Evolutionary conservation across 345 rosid species (phyloP).

Genomic region (Mallotus nudiflorus): DNA sequence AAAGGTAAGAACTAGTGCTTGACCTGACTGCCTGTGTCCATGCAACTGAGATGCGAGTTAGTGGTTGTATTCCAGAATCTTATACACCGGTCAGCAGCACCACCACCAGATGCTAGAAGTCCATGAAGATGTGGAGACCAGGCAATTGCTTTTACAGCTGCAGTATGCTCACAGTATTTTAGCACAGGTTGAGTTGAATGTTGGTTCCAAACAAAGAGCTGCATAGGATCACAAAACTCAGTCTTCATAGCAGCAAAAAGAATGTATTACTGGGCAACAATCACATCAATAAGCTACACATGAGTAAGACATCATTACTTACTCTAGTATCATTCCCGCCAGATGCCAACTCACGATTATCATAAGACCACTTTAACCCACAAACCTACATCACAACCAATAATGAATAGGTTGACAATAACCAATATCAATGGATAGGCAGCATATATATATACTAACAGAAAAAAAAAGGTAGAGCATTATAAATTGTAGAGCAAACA

Average conservation of each 20-base stretch:
- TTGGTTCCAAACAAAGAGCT: slow-evolving; percentile 99
- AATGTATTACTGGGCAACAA: background rate
- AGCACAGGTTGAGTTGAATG: slow-evolving; percentile 88
- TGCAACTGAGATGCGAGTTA: slow-evolving; percentile 78
- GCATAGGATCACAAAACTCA: slow-evolving; percentile 32
- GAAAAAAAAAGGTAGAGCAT: background rate
- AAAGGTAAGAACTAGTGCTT: background rate
- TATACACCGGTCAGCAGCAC: slow-evolving; percentile 94
- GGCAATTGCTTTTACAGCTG: slow-evolving; percentile 99
- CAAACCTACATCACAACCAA: slow-evolving; percentile 58
- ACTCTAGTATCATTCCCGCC: slow-evolving; percentile 98
- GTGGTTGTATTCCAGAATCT: slow-evolving; percentile 99
- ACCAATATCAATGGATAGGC: slow-evolving; percentile 3
- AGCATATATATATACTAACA: slow-evolving; percentile 1
- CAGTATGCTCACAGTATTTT: slow-evolving; percentile 90
- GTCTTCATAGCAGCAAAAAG: background rate
- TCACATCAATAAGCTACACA: slow-evolving; percentile 1
- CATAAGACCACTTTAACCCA: slow-evolving; percentile 97
- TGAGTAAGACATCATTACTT: slow-evolving; percentile 19
- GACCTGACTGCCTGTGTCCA: slow-evolving; percentile 98
- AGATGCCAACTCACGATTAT: slow-evolving; percentile 95
- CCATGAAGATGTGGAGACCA: slow-evolving; percentile 99
- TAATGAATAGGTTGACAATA: slow-evolving; percentile 15
- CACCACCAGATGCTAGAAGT: slow-evolving; percentile 99
- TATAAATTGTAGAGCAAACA: slow-evolving; percentile 2